Base-by-base conservation (phyloP, 1,284 basidiomycete species). In the Rhodotorula sp. region DNA sequence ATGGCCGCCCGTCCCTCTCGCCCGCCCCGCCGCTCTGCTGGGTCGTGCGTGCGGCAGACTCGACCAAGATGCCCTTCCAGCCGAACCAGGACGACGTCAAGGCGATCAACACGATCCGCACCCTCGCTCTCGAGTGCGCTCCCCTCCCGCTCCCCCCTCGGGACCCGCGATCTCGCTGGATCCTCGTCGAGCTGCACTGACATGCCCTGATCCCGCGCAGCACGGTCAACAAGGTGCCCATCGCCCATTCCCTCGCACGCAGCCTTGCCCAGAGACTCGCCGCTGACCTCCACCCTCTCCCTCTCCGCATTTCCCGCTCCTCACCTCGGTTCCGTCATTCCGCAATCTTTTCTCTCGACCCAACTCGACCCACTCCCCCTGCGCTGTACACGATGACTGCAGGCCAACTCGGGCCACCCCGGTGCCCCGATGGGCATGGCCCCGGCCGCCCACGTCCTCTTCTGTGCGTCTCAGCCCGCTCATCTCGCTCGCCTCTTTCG, bases 381-480 rank as follows among this genome's bases (percentile, higher is more conserved):
- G 15, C 48, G n/a, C n/a, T 8, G 34, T 32, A 19, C 6, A 3
- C 15, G 4, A 82, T n/a, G 17, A 5, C 0, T 5, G 13, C 88
- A 92, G 84, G 89, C 93, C 80, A 96, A 96, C 88, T 94, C 92
- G 79, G 92, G 92, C 73, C 92, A 94, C 84, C 92, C 92, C 27
- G 90, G 91, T 83, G 93, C 92, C 61, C 93, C 93, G 66, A 90
- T 95, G 91, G 91, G 84, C 78, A 79, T 80, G 83, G 80, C 70
- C 3, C 92, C 93, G 44, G 90, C 86, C 71, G 89, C 93, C 74
- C 93, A 97, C 81, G 85, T 96, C 73, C 88, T 97, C 53, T 96
- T 72, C 67, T 71, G 74, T 72, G 13, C 32, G 70, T 62, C 25
- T n/a, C n/a, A n/a, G n/a, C n/a, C 2, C 27, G 90, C 50, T n/a